Percentiles rank a stretch among this genome's conserved stretches.
These are phyloP conservation scores for Trichoderma brevicompactum DNA, from an alignment of 2,329 filamentous ascomycete genomes.

Conservation along the genomic window DNA sequence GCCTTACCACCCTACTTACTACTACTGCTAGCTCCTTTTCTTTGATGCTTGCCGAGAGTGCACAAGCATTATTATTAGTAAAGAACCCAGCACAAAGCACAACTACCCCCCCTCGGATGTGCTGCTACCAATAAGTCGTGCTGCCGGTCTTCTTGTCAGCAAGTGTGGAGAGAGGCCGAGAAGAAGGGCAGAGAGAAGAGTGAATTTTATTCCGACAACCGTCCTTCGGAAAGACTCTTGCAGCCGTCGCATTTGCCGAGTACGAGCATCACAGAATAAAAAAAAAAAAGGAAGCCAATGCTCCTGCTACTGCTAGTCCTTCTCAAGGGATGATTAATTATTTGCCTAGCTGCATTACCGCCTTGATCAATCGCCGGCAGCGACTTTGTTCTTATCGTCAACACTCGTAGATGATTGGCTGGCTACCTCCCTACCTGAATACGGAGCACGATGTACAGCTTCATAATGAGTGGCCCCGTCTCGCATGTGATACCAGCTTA, in stretches of 20 bases:
- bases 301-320: not conserved
- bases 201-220: not conserved
- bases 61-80: slow-evolving; percentile 13
- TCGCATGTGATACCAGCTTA: slow-evolving; percentile 15
- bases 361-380: slow-evolving; percentile 3
- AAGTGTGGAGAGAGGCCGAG: slow-evolving; percentile 18
- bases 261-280: not conserved
- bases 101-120: slow-evolving; percentile 8
- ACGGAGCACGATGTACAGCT: slow-evolving; percentile 12
- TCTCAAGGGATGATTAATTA: not conserved
- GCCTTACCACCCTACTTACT: not conserved
- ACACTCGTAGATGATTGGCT: slow-evolving; percentile 14
- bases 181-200: slow-evolving; percentile 1
- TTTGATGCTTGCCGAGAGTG: slow-evolving; percentile 14
- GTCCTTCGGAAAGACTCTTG: not conserved
- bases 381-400: slow-evolving; percentile 18
- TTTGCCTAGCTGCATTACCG: slow-evolving; percentile 10
- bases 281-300: not conserved
- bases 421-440: not conserved
- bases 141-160: slow-evolving; percentile 7
- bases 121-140: not conserved
- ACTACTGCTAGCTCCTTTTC: slow-evolving; percentile 11
- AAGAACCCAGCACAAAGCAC: slow-evolving; percentile 14
- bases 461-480: not conserved
- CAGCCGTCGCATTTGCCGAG: not conserved